phyloP scores from a whole-genome alignment of 2,329 filamentous ascomycete genomes.

The Fusarium secorum region DNA sequence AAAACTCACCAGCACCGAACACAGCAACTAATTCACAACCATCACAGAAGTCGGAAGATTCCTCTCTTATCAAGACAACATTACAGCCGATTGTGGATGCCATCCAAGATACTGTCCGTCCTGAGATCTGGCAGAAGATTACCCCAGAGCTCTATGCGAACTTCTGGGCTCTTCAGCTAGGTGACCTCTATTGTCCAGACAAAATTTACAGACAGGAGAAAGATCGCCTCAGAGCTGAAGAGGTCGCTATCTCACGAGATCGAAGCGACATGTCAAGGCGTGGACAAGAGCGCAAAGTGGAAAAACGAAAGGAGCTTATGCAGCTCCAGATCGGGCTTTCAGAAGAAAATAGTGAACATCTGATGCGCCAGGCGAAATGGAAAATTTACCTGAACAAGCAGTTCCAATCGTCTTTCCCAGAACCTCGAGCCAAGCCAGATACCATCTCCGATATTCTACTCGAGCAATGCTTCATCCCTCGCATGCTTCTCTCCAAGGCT shows the following conservation, averaged over 20 bases:
- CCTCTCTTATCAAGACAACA: slow-evolving; percentile 43
- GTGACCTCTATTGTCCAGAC: slow-evolving; percentile 80
- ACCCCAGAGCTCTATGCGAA: slow-evolving; percentile 84
- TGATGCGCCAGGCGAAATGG: slow-evolving; percentile 71
- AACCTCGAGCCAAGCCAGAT: slow-evolving; percentile 68
- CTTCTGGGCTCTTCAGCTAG: slow-evolving; percentile 90
- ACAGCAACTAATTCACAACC: slow-evolving; percentile 36
- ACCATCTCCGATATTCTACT: slow-evolving; percentile 78
- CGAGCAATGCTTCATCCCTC: slow-evolving; percentile 91
- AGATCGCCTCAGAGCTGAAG: slow-evolving; percentile 71
- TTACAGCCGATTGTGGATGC: slow-evolving; percentile 77
- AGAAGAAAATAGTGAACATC: slow-evolving; percentile 76
- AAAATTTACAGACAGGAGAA: slow-evolving; percentile 82
- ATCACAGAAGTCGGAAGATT: slow-evolving; percentile 48
- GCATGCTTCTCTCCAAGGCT: slow-evolving; percentile 80
- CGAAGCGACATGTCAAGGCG: slow-evolving; percentile 75
- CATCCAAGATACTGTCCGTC: slow-evolving; percentile 67
- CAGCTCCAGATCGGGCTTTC: slow-evolving; percentile 74
- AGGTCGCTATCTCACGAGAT: slow-evolving; percentile 72
- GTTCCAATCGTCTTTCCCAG: slow-evolving; percentile 80
- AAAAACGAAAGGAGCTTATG: slow-evolving; percentile 73
- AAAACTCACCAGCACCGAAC: slow-evolving; percentile 12
- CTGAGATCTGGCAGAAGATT: slow-evolving; percentile 72
- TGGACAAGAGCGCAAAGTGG: slow-evolving; percentile 68
- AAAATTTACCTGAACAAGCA: slow-evolving; percentile 76